Evolutionary conservation across 2,329 filamentous ascomycete species (phyloP).

Genomic region (Domatiomyces catenatus): DNA sequence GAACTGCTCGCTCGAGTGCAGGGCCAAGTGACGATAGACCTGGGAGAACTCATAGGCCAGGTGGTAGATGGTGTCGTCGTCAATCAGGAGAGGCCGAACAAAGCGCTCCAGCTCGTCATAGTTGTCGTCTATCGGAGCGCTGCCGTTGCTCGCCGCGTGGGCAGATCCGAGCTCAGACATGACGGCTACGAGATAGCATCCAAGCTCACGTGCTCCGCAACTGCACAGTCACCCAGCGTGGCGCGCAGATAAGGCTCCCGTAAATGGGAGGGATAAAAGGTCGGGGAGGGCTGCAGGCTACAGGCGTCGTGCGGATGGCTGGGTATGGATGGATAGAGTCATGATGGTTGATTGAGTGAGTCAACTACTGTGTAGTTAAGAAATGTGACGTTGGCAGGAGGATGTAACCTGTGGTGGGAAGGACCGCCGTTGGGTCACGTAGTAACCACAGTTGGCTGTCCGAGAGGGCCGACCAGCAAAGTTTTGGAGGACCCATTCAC

Average conservation of each 20-base stretch:
- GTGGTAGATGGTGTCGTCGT: conserved; percentile 30
- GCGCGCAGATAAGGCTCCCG: neutral
- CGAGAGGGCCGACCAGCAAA: neutral
- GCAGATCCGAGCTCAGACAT: conserved; percentile 16
- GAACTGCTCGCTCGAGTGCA: conserved; percentile 32
- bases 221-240: neutral
- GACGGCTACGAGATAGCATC: neutral
- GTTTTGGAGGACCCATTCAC: neutral
- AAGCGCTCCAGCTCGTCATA: conserved; percentile 27
- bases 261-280: neutral
- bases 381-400: neutral
- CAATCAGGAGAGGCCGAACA: conserved; percentile 25
- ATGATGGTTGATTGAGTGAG: neutral
- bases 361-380: neutral
- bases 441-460: neutral
- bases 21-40: conserved; percentile 29
- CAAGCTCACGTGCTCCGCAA: neutral
- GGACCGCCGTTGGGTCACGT: neutral
- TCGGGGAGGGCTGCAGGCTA: neutral
- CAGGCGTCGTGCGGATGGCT: neutral
- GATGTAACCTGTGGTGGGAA: neutral
- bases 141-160: conserved; percentile 13
- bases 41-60: conserved; percentile 32
- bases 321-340: neutral
- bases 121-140: conserved; percentile 17